A percentile compares a stretch with the other conserved stretches of the same genome.
Conservation (phyloP, 345 rosid species). For the Moringa oleifera region DNA sequence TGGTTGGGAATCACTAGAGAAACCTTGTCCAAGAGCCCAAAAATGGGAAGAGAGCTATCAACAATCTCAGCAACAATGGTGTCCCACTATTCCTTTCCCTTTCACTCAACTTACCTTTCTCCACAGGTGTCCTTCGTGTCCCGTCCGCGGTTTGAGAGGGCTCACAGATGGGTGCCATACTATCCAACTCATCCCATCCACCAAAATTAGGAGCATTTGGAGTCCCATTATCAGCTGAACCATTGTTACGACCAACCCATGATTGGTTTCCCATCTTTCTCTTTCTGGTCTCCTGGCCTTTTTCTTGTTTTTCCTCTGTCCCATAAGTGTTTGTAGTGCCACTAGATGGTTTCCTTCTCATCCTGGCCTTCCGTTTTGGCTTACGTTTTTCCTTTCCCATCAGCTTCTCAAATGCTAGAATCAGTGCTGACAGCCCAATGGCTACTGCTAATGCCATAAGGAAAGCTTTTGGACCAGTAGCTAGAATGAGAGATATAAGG, state of each 20-base stretch:
- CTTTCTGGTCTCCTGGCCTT: slow-evolving; percentile 15
- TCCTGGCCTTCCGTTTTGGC: slow-evolving; percentile 24
- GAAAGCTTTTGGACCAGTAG: slow-evolving; percentile 62
- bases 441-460: slow-evolving; percentile 31
- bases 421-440: slow-evolving; percentile 30
- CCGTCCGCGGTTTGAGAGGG: slow-evolving; percentile 13
- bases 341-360: slow-evolving; percentile 24
- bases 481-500: slow-evolving; percentile 31
- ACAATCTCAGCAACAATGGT: slow-evolving; percentile 50
- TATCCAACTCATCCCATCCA: slow-evolving; percentile 60
- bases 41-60: slow-evolving; percentile 57
- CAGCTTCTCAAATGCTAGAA: slow-evolving; percentile 31
- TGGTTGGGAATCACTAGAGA: slow-evolving; percentile 24
- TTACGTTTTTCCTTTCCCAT: slow-evolving; percentile 13
- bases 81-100: slow-evolving; percentile 20
- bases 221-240: slow-evolving; percentile 15
- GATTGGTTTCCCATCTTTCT: slow-evolving; percentile 19
- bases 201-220: slow-evolving; percentile 29
- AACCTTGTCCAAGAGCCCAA: slow-evolving; percentile 45
- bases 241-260: slow-evolving; percentile 23
- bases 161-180: slow-evolving; percentile 11
- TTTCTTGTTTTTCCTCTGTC: slow-evolving; percentile 19
- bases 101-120: slow-evolving; percentile 25
- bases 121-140: slow-evolving; percentile 1
- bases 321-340: slow-evolving; percentile 9